phyloP scores from a whole-genome alignment of 2,329 filamentous ascomycete genomes.

The Ramularia endophylla region DNA sequence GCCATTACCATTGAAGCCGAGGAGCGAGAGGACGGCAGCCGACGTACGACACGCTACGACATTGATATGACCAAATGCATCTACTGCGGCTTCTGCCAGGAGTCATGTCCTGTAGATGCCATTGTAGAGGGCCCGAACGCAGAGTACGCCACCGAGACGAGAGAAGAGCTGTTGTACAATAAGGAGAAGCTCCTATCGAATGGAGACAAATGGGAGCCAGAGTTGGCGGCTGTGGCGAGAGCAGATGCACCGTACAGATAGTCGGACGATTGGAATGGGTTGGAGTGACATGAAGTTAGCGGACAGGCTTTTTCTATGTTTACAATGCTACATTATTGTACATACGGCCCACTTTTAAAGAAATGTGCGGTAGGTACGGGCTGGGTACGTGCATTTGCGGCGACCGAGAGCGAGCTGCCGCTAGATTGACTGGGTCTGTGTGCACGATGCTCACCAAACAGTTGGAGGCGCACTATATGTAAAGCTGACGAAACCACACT shows the following conservation, averaged over 20 bases:
- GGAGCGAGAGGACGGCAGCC: conserved; percentile 91
- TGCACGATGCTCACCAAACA: too few species aligned
- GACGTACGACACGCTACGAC: conserved; percentile 94
- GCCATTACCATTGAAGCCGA: conserved; percentile 99
- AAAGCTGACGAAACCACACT: too few species aligned
- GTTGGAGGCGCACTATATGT: too few species aligned
- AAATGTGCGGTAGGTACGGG: too few species aligned
- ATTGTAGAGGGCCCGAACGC: conserved; percentile 74
- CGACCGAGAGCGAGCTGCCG: too few species aligned
- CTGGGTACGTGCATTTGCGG: too few species aligned
- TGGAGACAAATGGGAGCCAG: conserved; percentile 77
- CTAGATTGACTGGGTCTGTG: too few species aligned
- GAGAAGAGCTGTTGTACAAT: conserved; percentile 96
- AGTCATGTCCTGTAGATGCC: conserved; percentile 96
- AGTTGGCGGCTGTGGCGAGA: conserved; percentile 84
- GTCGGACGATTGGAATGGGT: background rate
- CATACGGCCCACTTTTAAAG: conserved; percentile 3
- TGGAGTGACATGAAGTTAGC: background rate
- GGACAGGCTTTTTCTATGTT: conserved; percentile 8
- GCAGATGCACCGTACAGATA: conserved; percentile 73
- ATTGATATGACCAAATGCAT: conserved; percentile 99
- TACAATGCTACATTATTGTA: conserved; percentile 11
- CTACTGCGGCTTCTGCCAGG: conserved; percentile 99
- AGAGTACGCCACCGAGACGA: conserved; percentile 69
- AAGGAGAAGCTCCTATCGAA: conserved; percentile 63